Percentiles rank a stretch among this genome's conserved stretches.
These are phyloP conservation scores for Moesziomyces sp. DNA, from an alignment of 1,284 basidiomycete species.

Conservation along the genomic window DNA sequence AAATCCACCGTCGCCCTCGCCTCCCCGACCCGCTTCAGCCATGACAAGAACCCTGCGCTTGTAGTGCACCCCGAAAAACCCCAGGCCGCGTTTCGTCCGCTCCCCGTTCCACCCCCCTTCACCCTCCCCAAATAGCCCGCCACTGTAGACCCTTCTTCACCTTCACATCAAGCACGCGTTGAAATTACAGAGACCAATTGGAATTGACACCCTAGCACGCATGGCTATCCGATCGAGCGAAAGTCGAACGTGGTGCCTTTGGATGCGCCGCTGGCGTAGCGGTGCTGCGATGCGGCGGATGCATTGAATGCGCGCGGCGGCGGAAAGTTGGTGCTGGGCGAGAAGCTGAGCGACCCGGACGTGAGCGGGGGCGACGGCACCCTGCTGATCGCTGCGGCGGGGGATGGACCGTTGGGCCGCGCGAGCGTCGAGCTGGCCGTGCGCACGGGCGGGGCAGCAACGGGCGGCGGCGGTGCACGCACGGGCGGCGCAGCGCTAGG, in stretches of 20 bases:
- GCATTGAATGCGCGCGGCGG: slow-evolving; percentile 43
- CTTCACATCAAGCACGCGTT: slow-evolving; percentile 4
- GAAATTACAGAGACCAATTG: no score
- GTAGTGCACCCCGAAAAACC: slow-evolving; percentile 12
- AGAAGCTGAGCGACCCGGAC: slow-evolving; percentile 37
- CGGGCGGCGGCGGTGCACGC: slow-evolving; percentile 73
- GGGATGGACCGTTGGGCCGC: slow-evolving; percentile 19
- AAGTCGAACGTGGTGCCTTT: slow-evolving; percentile 46
- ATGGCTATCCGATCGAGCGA: slow-evolving; percentile 6
- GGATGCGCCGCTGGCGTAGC: slow-evolving; percentile 36
- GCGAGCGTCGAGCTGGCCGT: slow-evolving; percentile 45
- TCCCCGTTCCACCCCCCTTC: slow-evolving; percentile 35
- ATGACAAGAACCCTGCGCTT: neutral
- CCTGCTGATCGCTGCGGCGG: slow-evolving; percentile 11
- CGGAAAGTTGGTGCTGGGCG: slow-evolving; percentile 34
- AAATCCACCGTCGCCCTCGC: slow-evolving; percentile 11
- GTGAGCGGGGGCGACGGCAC: slow-evolving; percentile 39
- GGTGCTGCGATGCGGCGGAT: slow-evolving; percentile 31
- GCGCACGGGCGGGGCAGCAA: slow-evolving; percentile 62
- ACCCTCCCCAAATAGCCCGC: slow-evolving; percentile 5
- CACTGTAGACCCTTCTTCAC: neutral
- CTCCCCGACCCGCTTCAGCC: slow-evolving; percentile 15
- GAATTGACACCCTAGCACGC: no score
- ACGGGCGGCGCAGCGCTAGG: slow-evolving; percentile 75
- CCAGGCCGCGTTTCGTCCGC: slow-evolving; percentile 3